A percentile compares a stretch with the other conserved stretches of the same genome.
Evolutionary conservation across 495 filamentous ascomycete genomes (phyloP).

Genomic region (Penicillium roqueforti): DNA sequence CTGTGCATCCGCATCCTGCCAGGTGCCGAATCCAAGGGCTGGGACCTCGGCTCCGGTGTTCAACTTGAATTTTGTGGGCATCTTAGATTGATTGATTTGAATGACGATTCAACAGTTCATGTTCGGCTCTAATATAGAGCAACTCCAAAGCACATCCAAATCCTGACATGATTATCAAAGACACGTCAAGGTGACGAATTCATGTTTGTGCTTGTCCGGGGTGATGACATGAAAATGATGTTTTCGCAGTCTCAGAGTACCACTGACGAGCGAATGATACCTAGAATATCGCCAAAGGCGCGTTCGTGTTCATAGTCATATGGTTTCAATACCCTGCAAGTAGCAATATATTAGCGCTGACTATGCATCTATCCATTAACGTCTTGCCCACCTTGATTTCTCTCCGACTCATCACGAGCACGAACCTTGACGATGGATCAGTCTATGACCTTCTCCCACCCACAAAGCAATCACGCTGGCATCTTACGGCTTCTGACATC

Average conservation of each 20-base stretch:
- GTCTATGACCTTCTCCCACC: too few relatives aligned
- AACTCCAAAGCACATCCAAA: neutral
- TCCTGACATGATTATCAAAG: neutral
- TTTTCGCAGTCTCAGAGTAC: neutral
- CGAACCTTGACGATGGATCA: too few relatives aligned
- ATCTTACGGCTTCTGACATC: too few relatives aligned
- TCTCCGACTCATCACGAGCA: too few relatives aligned
- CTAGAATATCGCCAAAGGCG: too few relatives aligned
- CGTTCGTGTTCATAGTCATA: too few relatives aligned
- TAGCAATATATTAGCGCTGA: too few relatives aligned
- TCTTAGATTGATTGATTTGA: neutral
- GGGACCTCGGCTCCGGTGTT: slow-evolving; percentile 51
- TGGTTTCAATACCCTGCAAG: too few relatives aligned
- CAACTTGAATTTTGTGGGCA: slow-evolving; percentile 37
- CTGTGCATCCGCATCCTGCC: slow-evolving; percentile 46
- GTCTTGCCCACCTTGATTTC: too few relatives aligned
- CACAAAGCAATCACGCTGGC: too few relatives aligned
- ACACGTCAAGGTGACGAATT: neutral
- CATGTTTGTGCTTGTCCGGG: neutral
- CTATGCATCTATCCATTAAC: too few relatives aligned
- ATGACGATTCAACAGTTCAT: neutral
- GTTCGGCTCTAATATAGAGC: neutral
- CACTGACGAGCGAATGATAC: neutral
- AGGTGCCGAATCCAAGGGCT: slow-evolving; percentile 47
- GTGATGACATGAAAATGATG: neutral